Base-by-base conservation (phyloP, 1,284 basidiomycete genomes). In the Irpex sp. region DNA sequence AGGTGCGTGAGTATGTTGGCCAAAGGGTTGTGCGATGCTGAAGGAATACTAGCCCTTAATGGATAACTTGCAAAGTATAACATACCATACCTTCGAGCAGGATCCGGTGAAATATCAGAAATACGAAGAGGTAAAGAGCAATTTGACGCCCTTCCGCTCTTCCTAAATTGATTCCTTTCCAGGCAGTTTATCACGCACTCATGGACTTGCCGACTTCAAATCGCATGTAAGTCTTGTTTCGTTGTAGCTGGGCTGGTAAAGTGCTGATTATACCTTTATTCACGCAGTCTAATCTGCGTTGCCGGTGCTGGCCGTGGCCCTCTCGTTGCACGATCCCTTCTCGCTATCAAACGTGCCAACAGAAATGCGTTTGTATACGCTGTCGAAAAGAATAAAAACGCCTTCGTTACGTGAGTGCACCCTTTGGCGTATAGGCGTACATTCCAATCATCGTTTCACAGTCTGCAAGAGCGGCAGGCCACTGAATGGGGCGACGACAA, bases 71-170 rank as follows among this genome's bases (percentile, higher is more conserved):
- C 93, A 94, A 70, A 95, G 93, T 67, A 83, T 89, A 61, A 98
- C 96, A 6, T 99, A 99, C 74, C 93, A 98, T 71, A 94, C 94
- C 6, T 99, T 99, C 69, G 97, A 99, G 72, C 87, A 93, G 69
- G 97, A 99, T 77, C 95, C 97, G 0, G 88, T 98, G 66, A 99
- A 99, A 75, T 99, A 99, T 72, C 76, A 83, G 57, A 88, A 94
- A 67, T 99, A 99, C 73, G 97, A 99, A 77, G 93, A 98, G 81
- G 93, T 87, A 60, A 53, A 75, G 69, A 8, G 14, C 51, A 16
- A 28, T 7, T 33, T 49, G 36, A 21, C 5, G 12, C 0, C 4
- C n/a, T 45, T 45, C 12, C 39, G 1, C 39, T 12, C 16, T 6
- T 6, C 39, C 12, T 6, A 14, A 10, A 49, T 8, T 52, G 52